Base-by-base conservation (phyloP, 2,329 filamentous ascomycete species). In the Ambrosiella cleistominuta region DNA sequence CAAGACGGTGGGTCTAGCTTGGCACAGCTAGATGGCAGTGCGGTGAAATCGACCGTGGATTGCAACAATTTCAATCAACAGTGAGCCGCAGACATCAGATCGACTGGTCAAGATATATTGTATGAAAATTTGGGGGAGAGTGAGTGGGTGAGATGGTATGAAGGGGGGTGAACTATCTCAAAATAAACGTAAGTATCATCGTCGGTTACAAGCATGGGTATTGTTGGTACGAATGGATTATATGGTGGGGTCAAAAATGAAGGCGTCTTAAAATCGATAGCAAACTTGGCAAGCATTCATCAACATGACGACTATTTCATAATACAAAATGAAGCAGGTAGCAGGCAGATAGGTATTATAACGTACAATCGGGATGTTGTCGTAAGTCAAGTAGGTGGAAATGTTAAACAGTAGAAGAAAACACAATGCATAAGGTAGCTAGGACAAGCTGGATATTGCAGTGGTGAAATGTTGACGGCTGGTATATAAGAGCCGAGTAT, bases 1-100 rank as follows among this genome's bases (percentile, higher is more conserved):
- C 54, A 56, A 63, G n/a, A 15, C 37, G 45, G 13, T 38, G 51
- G 44, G 54, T 56, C 58, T 59, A 59, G 58, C 58, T 59, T 51
- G 36, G 53, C 54, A 52, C 58, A 59, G 58, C 58, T 59, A 59
- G 53, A 56, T 19, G 47, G 53, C 58, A 56, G 35, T 52, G 54
- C 39, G 17, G 40, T 59, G 37, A 17, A 38, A 35, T 38, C 27
- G 54, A 40, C 58, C 39, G 44, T 19, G 39, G 52, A 39, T 56
- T 57, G 54, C 17, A 39, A 27, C 8, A 49, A 15, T 15, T 3
- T 49, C 13, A n/a, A 45, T 59, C 45, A 56, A 45, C 49, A 39
- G 38, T 27, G 17, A 45, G 42, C 12, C 19, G 19, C 36, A 59
- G 44, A 56, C 58, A 59, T 59, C 35, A 53, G 54, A 17, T 56